These are phyloP conservation scores for Suillus alpinus DNA, from an alignment of 768 basidiomycete species.

Conservation along the genomic window DNA sequence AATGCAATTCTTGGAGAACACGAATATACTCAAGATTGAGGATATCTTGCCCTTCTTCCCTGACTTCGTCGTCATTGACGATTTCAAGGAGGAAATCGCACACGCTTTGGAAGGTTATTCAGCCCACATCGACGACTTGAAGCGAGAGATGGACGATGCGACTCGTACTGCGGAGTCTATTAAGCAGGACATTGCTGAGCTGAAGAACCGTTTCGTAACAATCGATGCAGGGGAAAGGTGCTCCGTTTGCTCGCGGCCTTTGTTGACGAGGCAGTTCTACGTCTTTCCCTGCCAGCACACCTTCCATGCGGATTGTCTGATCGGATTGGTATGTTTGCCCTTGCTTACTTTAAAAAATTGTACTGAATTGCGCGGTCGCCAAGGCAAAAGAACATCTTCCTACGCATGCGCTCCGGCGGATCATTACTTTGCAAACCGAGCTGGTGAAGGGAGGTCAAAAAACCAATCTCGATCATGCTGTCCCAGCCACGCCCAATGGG, in stretches of 20 bases:
- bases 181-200: constrained; percentile 82
- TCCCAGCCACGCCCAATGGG: constrained; percentile 32
- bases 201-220: constrained; percentile 89
- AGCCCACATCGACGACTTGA: constrained; percentile 83
- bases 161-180: constrained; percentile 90
- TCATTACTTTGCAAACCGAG: constrained; percentile 82
- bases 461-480: constrained; percentile 31
- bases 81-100: constrained; percentile 99
- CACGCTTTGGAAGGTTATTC: constrained; percentile 93
- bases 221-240: constrained; percentile 87
- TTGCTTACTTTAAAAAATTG: not conserved
- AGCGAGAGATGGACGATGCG: constrained; percentile 95
- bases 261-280: constrained; percentile 92
- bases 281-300: constrained; percentile 98
- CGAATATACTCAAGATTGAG: constrained; percentile 93
- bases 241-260: constrained; percentile 68
- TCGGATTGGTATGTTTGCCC: constrained; percentile 71
- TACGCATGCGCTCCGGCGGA: constrained; percentile 75
- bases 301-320: constrained; percentile 97
- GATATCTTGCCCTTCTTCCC: constrained; percentile 99
- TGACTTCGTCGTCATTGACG: constrained; percentile 98
- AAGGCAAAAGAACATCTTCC: constrained; percentile 94
- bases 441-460: constrained; percentile 56
- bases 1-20: constrained; percentile 94
- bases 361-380: constrained; percentile 13